Base-by-base conservation (phyloP, 192 early-diverging fungal species). In the Dimargaris cristalligena region DNA sequence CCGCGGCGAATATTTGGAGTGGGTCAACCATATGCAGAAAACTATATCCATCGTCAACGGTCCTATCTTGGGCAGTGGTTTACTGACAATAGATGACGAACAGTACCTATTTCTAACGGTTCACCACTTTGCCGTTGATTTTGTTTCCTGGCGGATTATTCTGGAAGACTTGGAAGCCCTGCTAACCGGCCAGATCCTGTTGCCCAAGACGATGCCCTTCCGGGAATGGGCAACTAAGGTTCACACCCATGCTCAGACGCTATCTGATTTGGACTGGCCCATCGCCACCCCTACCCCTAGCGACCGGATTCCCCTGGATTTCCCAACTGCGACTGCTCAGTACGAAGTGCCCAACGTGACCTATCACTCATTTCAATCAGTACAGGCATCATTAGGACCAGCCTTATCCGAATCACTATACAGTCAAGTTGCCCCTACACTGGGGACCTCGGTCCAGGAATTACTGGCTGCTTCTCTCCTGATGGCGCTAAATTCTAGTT, bases 121-220 rank as follows among this genome's bases (percentile, higher is more conserved):
- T 11, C 67, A 69, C 51, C 67, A 69, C 52, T 45, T 69, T 16
- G 63, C 61, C 60, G 2, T 69, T 3, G 67, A 69, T 47, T 32
- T 63, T n/a, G 67, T 69, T 11, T 69, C 67, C 8, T 69, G 67
- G 67, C 63, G 67, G 6, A 64, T 69, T 35, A 25, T 69, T 20
- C 28, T 69, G 30, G 67, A 69, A 55, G 64, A 69, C 45, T 25
- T 69, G 25, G 31, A 63, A 52, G 44, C 59, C 16, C 41, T 69
- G 4, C 32, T 58, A 34, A 23, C 29, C n/a, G 60, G 55, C 16
- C 20, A 52, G 22, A 9, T 41, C 10, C 49, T 68, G 28, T 58
- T 58, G 0, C 18, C 58, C 45, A 68, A 60, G 48, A 52, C 66
- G 18, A 60, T 52, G 18, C 44, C 66, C 0, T 68, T 65, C 58